These are phyloP conservation scores for Geoglossum glabrum DNA, from an alignment of 495 filamentous ascomycete species.

Conservation along the genomic window DNA sequence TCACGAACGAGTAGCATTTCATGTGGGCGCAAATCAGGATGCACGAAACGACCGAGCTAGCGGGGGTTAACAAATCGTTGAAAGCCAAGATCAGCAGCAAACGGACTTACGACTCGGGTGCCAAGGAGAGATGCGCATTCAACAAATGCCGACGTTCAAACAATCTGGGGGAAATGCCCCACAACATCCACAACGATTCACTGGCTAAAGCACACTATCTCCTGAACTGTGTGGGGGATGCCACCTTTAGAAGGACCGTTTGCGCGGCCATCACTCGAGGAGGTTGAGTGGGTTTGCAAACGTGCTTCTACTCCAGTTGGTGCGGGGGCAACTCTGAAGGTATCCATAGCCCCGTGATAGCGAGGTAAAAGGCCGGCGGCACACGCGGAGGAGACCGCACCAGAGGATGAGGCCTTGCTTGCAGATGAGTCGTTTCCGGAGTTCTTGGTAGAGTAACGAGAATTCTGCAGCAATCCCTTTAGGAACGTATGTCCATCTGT, in stretches of 20 bases:
- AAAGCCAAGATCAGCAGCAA: background rate
- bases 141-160: background rate
- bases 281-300: background rate
- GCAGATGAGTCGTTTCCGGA: background rate
- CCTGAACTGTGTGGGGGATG: background rate
- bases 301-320: background rate
- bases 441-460: conserved; percentile 3
- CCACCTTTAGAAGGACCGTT: background rate
- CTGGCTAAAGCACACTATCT: background rate
- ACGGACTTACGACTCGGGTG: background rate
- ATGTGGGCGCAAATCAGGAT: background rate
- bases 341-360: background rate
- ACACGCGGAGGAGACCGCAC: background rate
- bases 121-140: background rate
- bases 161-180: background rate
- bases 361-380: background rate
- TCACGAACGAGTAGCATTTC: background rate
- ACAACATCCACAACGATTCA: background rate
- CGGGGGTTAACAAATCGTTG: background rate
- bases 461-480: conserved; percentile 1
- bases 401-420: background rate
- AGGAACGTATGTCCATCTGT: background rate
- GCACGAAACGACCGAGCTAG: background rate
- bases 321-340: background rate
- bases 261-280: background rate